Evolutionary conservation across 2,329 filamentous ascomycete genomes (phyloP).

Genomic region (Lasiodiplodia citricola): DNA sequence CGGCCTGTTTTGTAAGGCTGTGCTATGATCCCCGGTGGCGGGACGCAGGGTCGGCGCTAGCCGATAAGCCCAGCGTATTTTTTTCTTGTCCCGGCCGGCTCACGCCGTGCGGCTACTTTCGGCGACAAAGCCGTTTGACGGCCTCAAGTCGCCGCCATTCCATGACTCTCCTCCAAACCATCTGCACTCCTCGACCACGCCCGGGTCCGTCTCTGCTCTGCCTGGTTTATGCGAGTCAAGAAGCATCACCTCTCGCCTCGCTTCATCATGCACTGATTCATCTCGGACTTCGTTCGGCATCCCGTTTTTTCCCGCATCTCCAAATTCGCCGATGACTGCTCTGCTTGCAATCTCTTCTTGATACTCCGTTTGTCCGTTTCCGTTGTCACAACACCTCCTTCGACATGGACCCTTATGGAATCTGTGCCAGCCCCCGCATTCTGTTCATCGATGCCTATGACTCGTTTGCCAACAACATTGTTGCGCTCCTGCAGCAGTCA

Average conservation of each 20-base stretch:
- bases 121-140: neutral
- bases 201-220: neutral
- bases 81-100: neutral
- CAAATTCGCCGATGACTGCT: neutral
- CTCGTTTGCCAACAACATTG: slow-evolving; percentile 95
- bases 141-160: neutral
- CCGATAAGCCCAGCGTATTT: neutral
- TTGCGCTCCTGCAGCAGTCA: slow-evolving; percentile 75
- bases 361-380: neutral
- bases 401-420: slow-evolving; percentile 18
- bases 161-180: no score
- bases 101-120: neutral
- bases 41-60: slow-evolving; percentile 5
- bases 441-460: slow-evolving; percentile 96
- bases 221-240: neutral
- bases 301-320: neutral
- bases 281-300: slow-evolving; percentile 13
- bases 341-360: neutral
- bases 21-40: neutral
- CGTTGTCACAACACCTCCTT: neutral
- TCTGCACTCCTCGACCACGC: no score
- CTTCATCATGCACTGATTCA: neutral
- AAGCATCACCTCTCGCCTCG: no score
- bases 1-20: neutral
- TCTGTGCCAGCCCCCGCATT: slow-evolving; percentile 53